phyloP scores from a whole-genome alignment of 768 basidiomycete genomes.

The Macrolepiota albuminosa region DNA sequence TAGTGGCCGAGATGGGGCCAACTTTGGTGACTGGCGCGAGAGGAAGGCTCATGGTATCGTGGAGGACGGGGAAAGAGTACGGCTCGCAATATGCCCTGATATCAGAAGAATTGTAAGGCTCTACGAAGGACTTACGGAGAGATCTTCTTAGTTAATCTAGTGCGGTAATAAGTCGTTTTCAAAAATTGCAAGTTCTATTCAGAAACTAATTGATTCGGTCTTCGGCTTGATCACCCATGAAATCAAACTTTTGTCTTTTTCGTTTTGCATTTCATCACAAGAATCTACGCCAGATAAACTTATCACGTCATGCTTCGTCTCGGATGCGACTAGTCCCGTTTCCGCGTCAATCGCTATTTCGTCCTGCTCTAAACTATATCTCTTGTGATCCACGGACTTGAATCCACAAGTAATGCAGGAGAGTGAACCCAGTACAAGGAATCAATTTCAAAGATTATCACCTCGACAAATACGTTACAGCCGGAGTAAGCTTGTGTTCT shows the following conservation, averaged over 20 bases:
- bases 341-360: not conserved
- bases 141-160: conserved; percentile 1
- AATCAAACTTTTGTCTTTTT: not conserved
- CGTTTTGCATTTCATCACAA: not conserved
- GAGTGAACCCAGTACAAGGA: not conserved
- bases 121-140: conserved; percentile 42
- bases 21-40: conserved; percentile 55
- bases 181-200: not conserved
- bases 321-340: not conserved
- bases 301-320: not conserved
- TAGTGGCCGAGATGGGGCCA: conserved; percentile 23
- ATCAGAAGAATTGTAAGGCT: conserved; percentile 53
- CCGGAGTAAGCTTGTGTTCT: not conserved
- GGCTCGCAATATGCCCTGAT: conserved; percentile 65
- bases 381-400: not conserved
- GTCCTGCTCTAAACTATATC: not conserved
- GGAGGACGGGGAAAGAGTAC: conserved; percentile 58
- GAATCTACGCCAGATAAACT: not conserved
- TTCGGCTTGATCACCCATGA: not conserved
- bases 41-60: conserved; percentile 43
- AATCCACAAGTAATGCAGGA: not conserved
- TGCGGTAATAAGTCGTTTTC: not conserved
- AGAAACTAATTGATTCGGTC: not conserved
- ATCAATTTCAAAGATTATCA: not conserved
- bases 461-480: not conserved